Percentiles rank a stretch among this genome's conserved stretches.
phyloP scores from a whole-genome alignment of 108 stramenopile genomes.

The Cylindrotheca fusiformis region DNA sequence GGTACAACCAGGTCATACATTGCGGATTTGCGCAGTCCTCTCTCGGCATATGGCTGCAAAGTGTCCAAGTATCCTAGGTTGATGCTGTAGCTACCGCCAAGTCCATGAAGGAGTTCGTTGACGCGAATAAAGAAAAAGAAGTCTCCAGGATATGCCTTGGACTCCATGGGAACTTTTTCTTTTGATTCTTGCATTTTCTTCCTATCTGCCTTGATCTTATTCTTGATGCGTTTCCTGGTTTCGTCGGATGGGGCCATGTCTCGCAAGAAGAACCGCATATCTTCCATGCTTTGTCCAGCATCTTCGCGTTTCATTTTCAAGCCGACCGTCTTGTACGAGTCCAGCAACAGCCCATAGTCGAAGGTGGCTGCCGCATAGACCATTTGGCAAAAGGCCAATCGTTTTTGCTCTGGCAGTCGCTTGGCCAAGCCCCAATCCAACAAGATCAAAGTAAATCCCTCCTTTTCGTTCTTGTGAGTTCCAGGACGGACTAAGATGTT shows the following conservation, averaged over 20 bases:
- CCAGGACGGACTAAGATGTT: conserved; percentile 52
- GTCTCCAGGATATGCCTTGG: conserved; percentile 35
- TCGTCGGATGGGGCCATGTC: conserved; percentile 43
- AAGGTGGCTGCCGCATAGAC: conserved; percentile 24
- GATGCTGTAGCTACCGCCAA: conserved; percentile 23
- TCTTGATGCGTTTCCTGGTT: conserved; percentile 26
- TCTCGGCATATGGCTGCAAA: conserved; percentile 24
- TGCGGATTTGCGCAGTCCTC: conserved; percentile 12
- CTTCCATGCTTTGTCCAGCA: conserved; percentile 31
- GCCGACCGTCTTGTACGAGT: conserved; percentile 27
- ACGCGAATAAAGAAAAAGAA: conserved; percentile 41
- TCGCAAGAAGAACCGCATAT: conserved; percentile 35
- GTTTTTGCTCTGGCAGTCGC: conserved; percentile 22
- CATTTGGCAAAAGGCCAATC: conserved; percentile 34
- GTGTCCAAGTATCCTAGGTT: conserved; percentile 22
- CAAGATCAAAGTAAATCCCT: conserved; percentile 32
- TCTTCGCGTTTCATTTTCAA: conserved; percentile 32
- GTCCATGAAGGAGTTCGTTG: conserved; percentile 29
- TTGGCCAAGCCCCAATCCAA: conserved; percentile 60
- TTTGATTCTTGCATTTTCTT: conserved; percentile 8
- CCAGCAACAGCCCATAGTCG: conserved; percentile 28
- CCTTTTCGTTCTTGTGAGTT: background rate
- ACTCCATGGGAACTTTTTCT: conserved; percentile 29
- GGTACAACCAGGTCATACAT: conserved; percentile 3
- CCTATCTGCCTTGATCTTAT: conserved; percentile 21